phyloP scores from a whole-genome alignment of 106 monocot genomes.

The Allium sativum region DNA sequence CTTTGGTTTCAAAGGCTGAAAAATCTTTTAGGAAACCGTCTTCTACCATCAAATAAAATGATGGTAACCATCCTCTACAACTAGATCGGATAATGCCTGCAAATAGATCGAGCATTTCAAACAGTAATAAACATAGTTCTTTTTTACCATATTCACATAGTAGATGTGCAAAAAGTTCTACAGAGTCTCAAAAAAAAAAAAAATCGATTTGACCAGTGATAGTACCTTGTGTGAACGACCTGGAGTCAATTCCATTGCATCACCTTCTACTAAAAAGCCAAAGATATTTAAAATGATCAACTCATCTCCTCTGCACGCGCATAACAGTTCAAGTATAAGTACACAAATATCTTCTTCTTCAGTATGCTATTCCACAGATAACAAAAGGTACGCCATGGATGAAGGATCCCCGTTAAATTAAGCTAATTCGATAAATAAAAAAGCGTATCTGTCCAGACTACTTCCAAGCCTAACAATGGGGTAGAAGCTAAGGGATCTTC shows the following conservation, averaged over 20 bases:
- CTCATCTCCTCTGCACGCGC: not conserved
- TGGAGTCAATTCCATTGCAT: constrained; percentile 5
- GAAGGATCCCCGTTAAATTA: constrained; percentile 3
- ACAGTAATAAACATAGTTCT: constrained; percentile 8
- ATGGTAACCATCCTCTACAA: constrained; percentile 7
- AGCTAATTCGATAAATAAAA: constrained; percentile 6
- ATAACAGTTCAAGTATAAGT: constrained; percentile 5
- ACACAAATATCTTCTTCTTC: constrained; percentile 14
- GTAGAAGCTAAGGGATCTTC: constrained; percentile 43
- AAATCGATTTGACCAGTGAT: constrained; percentile 48
- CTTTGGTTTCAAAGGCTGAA: constrained; percentile 24
- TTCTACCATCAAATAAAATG: constrained; percentile 13
- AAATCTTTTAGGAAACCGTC: constrained; percentile 17
- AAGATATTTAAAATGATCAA: constrained; percentile 13
- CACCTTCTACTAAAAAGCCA: constrained; percentile 28
- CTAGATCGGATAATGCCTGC: constrained; percentile 49
- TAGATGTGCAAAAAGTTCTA: constrained; percentile 1
- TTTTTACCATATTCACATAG: constrained; percentile 2
- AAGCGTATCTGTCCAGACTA: constrained; percentile 9
- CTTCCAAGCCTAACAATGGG: constrained; percentile 8
- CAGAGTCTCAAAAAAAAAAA: constrained; percentile 15
- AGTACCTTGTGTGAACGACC: not conserved
- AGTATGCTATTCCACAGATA: constrained; percentile 10
- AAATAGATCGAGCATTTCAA: constrained; percentile 54
- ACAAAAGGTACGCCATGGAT: constrained; percentile 1